phyloP scores from a whole-genome alignment of 2,329 filamentous ascomycete species.

The Daldinia eschscholtzii region DNA sequence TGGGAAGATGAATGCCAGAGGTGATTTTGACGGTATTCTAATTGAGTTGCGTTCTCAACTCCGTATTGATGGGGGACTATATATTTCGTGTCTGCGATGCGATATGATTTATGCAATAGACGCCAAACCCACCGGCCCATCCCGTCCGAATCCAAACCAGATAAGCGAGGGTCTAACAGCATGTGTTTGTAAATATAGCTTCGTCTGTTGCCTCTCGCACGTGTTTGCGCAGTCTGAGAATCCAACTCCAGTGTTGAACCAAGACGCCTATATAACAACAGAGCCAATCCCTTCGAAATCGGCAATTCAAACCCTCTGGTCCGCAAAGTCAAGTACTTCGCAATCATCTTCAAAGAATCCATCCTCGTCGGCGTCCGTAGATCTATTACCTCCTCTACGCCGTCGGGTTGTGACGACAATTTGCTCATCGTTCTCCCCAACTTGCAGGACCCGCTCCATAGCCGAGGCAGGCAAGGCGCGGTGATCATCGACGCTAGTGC shows the following conservation, averaged over 20 bases:
- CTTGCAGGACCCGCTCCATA: conserved; percentile 72
- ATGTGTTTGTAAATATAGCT: conserved; percentile 26
- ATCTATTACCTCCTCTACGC: conserved; percentile 69
- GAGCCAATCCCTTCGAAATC: conserved; percentile 27
- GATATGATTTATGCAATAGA: conserved; percentile 46
- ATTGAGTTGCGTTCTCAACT: conserved; percentile 44
- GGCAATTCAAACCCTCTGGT: conserved; percentile 69
- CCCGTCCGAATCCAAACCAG: conserved; percentile 37
- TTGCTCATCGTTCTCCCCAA: conserved; percentile 75
- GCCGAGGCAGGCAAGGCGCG: conserved; percentile 72
- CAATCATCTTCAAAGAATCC: conserved; percentile 95
- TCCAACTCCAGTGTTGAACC: conserved; percentile 39
- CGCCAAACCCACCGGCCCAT: conserved; percentile 46
- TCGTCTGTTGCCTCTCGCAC: conserved; percentile 24
- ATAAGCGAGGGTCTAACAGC: conserved; percentile 40
- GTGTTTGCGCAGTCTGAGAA: conserved; percentile 39
- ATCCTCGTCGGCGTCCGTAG: conserved; percentile 69
- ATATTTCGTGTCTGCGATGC: conserved; percentile 43
- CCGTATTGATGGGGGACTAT: conserved; percentile 42
- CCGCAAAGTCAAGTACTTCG: conserved; percentile 89
- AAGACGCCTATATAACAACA: conserved; percentile 24
- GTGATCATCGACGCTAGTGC: conserved; percentile 65
- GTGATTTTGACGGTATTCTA: conserved; percentile 44
- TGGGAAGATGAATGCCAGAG: conserved; percentile 9
- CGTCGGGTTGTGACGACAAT: conserved; percentile 86